phyloP scores from a whole-genome alignment of 768 basidiomycete species.

The Naganishia antarctica region DNA sequence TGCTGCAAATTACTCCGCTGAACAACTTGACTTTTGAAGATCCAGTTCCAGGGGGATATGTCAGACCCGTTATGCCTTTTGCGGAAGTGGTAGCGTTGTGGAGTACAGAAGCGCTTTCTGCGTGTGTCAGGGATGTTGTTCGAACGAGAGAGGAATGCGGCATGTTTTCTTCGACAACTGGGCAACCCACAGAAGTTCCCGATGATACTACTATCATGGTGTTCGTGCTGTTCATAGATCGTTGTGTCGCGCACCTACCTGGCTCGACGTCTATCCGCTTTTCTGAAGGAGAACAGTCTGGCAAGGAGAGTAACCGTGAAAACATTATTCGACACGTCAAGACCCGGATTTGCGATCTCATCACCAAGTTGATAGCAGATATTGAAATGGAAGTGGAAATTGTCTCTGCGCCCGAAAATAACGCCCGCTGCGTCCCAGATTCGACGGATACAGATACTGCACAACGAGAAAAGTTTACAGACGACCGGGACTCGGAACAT shows the following conservation, averaged over 20 bases:
- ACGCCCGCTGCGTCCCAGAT: too few species aligned
- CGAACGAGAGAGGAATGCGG: background rate
- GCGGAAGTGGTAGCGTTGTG: constrained; percentile 8
- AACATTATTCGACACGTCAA: background rate
- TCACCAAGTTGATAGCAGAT: background rate
- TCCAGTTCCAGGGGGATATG: background rate
- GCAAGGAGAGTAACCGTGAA: too few species aligned
- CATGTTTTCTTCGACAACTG: background rate
- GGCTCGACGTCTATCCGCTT: background rate
- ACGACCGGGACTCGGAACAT: background rate
- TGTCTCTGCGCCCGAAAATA: too few species aligned
- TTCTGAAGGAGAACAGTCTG: background rate
- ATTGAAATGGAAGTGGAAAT: background rate
- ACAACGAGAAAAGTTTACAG: too few species aligned
- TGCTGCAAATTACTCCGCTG: background rate
- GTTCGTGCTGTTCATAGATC: background rate
- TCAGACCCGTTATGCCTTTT: background rate
- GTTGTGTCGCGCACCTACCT: background rate
- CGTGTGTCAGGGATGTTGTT: background rate
- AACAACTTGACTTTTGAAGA: background rate
- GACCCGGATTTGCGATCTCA: constrained; percentile 3
- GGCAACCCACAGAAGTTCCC: background rate
- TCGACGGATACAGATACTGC: background rate
- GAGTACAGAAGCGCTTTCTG: constrained; percentile 1
- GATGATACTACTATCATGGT: background rate